Conservation (phyloP, 2,329 filamentous ascomycete species). For the Verticillium klebahnii region DNA sequence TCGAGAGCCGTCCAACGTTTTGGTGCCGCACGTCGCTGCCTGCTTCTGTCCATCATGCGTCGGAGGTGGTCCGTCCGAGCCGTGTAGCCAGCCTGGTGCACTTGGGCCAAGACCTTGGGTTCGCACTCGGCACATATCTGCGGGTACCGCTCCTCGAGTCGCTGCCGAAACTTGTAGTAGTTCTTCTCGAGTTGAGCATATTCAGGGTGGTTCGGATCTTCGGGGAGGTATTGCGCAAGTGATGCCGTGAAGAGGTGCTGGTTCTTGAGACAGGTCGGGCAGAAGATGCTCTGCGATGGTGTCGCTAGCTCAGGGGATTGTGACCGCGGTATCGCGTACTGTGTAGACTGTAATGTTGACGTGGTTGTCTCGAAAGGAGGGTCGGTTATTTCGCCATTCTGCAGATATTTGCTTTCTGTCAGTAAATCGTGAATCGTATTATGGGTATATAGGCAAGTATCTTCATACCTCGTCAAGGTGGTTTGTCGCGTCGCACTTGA, state of each 20-base stretch:
- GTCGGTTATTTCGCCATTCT: slow-evolving; percentile 88
- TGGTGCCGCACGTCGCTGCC: slow-evolving; percentile 36
- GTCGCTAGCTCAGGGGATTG: slow-evolving; percentile 26
- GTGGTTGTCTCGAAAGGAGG: slow-evolving; percentile 63
- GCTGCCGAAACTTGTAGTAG: slow-evolving; percentile 64
- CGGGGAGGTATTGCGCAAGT: slow-evolving; percentile 74
- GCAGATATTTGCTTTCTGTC: not conserved
- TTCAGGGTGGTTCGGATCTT: slow-evolving; percentile 59
- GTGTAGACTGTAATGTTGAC: slow-evolving; percentile 33
- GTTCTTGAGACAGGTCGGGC: slow-evolving; percentile 79
- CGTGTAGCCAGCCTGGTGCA: slow-evolving; percentile 70
- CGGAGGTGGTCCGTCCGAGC: slow-evolving; percentile 79
- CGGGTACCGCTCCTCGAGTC: slow-evolving; percentile 79
- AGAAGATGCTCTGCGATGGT: slow-evolving; percentile 48
- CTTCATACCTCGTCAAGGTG: slow-evolving; percentile 76
- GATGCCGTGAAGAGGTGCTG: slow-evolving; percentile 75
- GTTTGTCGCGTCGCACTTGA: slow-evolving; percentile 79
- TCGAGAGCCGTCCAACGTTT: slow-evolving; percentile 37
- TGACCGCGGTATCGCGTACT: slow-evolving; percentile 42
- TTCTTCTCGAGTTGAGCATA: slow-evolving; percentile 64
- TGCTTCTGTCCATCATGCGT: slow-evolving; percentile 66
- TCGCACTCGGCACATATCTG: slow-evolving; percentile 82
- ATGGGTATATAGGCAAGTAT: not conserved
- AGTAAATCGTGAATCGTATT: not conserved
- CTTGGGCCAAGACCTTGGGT: slow-evolving; percentile 63